These are phyloP conservation scores for Cordyceps javanica DNA, from an alignment of 2,329 filamentous ascomycete species.

Conservation along the genomic window DNA sequence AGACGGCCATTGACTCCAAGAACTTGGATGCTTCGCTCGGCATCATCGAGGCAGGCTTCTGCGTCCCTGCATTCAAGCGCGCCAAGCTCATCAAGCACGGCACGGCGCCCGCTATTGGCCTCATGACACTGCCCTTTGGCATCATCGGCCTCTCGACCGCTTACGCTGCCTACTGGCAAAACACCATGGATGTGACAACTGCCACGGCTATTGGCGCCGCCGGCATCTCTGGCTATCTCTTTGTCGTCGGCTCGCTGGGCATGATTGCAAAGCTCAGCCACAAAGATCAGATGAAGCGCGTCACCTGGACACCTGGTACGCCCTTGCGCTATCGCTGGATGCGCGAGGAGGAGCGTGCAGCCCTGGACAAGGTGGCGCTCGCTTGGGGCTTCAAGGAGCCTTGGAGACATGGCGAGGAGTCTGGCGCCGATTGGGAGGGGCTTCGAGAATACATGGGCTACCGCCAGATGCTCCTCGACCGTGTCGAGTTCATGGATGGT, in stretches of 20 bases:
- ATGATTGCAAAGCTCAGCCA: slow-evolving; percentile 77
- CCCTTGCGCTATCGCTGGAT: slow-evolving; percentile 78
- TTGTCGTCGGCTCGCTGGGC: slow-evolving; percentile 74
- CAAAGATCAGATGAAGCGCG: slow-evolving; percentile 92
- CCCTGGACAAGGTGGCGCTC: slow-evolving; percentile 77
- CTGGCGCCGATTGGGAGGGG: slow-evolving; percentile 82
- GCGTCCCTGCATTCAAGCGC: slow-evolving; percentile 58
- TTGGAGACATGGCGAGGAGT: slow-evolving; percentile 79
- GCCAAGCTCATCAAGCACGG: slow-evolving; percentile 61
- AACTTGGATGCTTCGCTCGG: slow-evolving; percentile 72
- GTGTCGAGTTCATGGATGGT: slow-evolving; percentile 83
- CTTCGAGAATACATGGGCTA: slow-evolving; percentile 76
- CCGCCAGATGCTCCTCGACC: slow-evolving; percentile 85
- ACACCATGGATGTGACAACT: slow-evolving; percentile 68
- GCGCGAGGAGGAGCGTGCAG: slow-evolving; percentile 81
- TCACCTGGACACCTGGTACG: slow-evolving; percentile 82
- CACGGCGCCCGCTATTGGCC: slow-evolving; percentile 51
- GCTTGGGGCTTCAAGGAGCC: slow-evolving; percentile 88
- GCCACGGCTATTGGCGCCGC: slow-evolving; percentile 75
- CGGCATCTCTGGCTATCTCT: slow-evolving; percentile 77
- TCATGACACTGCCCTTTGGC: slow-evolving; percentile 57
- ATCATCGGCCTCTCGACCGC: slow-evolving; percentile 62
- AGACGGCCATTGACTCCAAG: slow-evolving; percentile 71
- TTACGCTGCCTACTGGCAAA: slow-evolving; percentile 40
- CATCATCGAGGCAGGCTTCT: slow-evolving; percentile 65